Percentiles rank a stretch among this genome's conserved stretches.
Conservation (phyloP, 1,284 basidiomycete genomes). For the Malassezia obtusa region DNA sequence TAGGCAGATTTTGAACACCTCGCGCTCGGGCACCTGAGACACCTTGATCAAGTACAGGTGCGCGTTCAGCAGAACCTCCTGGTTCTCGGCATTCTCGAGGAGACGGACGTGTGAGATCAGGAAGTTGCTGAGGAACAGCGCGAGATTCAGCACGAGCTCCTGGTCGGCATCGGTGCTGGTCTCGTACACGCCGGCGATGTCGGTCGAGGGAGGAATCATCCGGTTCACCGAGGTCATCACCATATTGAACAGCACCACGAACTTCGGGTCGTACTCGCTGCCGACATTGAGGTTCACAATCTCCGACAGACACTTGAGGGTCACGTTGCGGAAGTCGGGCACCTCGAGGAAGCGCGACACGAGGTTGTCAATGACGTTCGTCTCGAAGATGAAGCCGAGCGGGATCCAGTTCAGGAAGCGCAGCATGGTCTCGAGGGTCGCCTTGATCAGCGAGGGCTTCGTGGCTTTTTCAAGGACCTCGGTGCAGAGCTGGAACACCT, state of each 20-base stretch:
- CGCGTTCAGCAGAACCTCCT: conserved; percentile 68
- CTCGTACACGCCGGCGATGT: conserved; percentile 79
- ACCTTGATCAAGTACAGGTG: conserved; percentile 99
- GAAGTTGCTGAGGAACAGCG: conserved; percentile 94
- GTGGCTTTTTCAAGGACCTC: conserved; percentile 97
- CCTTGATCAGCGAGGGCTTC: conserved; percentile 87
- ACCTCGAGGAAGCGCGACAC: conserved; percentile 87
- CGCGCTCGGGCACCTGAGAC: conserved; percentile 93
- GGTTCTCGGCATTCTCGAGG: conserved; percentile 81
- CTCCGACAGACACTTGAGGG: conserved; percentile 94
- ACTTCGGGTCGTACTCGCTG: conserved; percentile 97
- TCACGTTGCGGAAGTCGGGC: conserved; percentile 93
- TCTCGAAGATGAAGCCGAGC: conserved; percentile 97
- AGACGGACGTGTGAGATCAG: conserved; percentile 71
- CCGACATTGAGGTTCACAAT: conserved; percentile 76
- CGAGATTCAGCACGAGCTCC: conserved; percentile 91
- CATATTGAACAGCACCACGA: conserved; percentile 86
- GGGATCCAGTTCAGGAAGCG: conserved; percentile 99
- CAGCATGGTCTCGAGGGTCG: conserved; percentile 87
- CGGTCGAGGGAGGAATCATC: conserved; percentile 58
- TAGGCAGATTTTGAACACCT: conserved; percentile 98
- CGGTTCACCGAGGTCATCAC: conserved; percentile 48
- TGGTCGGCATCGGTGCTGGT: conserved; percentile 86
- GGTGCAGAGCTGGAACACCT: conserved; percentile 47
- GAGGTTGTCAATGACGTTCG: conserved; percentile 88